Evolutionary conservation across 768 basidiomycete genomes (phyloP), one percentile per base, ranked within the genome.

Genomic region (Pleurotus tuoliensis): DNA sequence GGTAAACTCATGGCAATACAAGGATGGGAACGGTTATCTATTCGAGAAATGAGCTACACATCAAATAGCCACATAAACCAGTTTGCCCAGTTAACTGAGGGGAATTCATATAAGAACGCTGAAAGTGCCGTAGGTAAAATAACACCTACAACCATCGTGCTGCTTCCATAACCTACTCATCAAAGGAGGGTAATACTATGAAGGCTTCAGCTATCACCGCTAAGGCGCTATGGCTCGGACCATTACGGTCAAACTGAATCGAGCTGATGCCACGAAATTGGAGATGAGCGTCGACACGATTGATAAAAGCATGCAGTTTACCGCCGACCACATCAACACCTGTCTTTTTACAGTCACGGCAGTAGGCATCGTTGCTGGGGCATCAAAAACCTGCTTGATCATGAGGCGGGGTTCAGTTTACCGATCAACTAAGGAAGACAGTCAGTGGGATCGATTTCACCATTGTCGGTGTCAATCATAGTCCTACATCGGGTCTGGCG

Each of bases 241-340:
- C 20, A 20, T 0, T 16, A 43, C 4, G 6, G 13, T 3, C n/a
- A n/a, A 43, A 43, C n/a, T 43, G 41, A 20, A 22, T 44, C 41
- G 41, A 22, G 6, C 6, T 44, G 41, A 44, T 44, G n/a, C n/a
- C 41, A 44, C 9, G n/a, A 16, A 44, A 44, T 44, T 44, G 41
- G 41, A 16, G 6, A 22, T 44, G 41, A n/a, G 30, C 30, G 9
- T 34, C 30, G 30, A 34, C 30, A 34, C 30, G 30, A 11, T 9
- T 34, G 4, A 9, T 34, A 34, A 34, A 30, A 34, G 30, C 30
- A 34, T 34, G 9, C 30, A 18, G 15, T 22, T 16, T 38, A 41
- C 51, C 38, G 51, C 24, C 51, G 34, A 53, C 34, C 20, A 13
- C 9, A 53, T 53, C 51, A 41, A 30, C 39, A 53, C 51, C 51